Evolutionary conservation across 2,329 filamentous ascomycete species (phyloP).

Genomic region (Lecanicillium sp.): DNA sequence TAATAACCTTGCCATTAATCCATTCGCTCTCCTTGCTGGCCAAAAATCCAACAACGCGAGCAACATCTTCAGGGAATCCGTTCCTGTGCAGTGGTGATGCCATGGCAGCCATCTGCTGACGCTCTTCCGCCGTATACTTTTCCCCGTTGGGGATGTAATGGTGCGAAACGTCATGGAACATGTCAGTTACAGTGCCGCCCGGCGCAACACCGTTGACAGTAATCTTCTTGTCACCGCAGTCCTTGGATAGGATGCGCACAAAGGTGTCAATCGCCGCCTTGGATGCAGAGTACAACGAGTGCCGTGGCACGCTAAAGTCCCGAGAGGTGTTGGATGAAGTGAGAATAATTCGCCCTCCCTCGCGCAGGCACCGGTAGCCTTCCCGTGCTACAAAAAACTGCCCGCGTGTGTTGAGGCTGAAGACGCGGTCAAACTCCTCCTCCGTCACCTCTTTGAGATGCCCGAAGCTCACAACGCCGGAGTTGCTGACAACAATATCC

Average conservation of each 20-base stretch:
- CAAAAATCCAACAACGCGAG: slow-evolving; percentile 23
- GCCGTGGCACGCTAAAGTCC: slow-evolving; percentile 59
- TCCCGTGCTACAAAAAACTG: slow-evolving; percentile 67
- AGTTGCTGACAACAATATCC: slow-evolving; percentile 64
- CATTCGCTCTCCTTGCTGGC: slow-evolving; percentile 38
- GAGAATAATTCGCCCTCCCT: slow-evolving; percentile 62
- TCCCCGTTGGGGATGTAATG: slow-evolving; percentile 52
- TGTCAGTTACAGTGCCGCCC: slow-evolving; percentile 59
- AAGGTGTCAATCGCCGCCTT: slow-evolving; percentile 74
- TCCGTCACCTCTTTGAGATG: slow-evolving; percentile 60
- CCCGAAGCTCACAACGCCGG: slow-evolving; percentile 59
- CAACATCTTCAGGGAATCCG: slow-evolving; percentile 60
- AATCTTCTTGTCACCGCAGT: slow-evolving; percentile 59
- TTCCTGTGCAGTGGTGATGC: slow-evolving; percentile 59
- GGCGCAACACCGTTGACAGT: slow-evolving; percentile 61
- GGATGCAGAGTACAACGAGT: slow-evolving; percentile 65
- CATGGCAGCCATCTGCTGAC: slow-evolving; percentile 48
- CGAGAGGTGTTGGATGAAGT: slow-evolving; percentile 65
- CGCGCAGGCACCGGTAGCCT: slow-evolving; percentile 60
- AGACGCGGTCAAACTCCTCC: slow-evolving; percentile 65
- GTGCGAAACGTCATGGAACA: slow-evolving; percentile 58
- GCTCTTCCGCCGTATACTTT: slow-evolving; percentile 46
- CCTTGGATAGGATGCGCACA: slow-evolving; percentile 64
- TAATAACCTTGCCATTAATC: slow-evolving; percentile 35
- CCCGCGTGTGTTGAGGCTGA: slow-evolving; percentile 58